Base-by-base conservation (phyloP, 768 basidiomycete species). In the Pseudohyphozyma bogoriensis region DNA sequence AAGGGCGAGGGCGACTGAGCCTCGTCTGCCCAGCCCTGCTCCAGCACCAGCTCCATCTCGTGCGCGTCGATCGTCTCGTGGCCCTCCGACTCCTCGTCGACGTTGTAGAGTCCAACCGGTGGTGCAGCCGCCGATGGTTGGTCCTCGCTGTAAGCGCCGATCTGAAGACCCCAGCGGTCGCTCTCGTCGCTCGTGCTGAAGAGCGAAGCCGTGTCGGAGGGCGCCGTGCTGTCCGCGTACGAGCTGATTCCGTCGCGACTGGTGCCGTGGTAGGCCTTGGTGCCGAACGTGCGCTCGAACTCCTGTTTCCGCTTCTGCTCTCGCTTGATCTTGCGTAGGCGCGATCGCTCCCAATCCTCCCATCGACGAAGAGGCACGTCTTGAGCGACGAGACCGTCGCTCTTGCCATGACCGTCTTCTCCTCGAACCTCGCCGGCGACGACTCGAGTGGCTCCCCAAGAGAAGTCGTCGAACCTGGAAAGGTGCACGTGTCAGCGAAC, bases 361-460 rank as follows among this genome's bases (percentile, higher is more conserved):
- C 95, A 99, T 52, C 93, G 81, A n/a, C 93, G 83, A 72, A 97
- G 76, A 0, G 95, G 90, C n/a, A 97, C 82, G 0, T 81, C 82
- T 45, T 78, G 74, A 8, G 80, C 82, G 29, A 79, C 79, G 22
- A 79, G 80, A 51, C 73, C 72, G 18, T 82, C 84, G 18, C 79
- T 80, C 7, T 22, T 28, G 24, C 82, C 87, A 69, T 96, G 92
- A 3, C 82, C 87, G 64, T 84, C 81, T 35, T 78, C 83, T 70
- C 88, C 88, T 13, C 73, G 78, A 50, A 45, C 31, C 75, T 97
- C 95, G 24, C 95, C 95, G 73, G 86, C 89, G 5, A 99, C 93
- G 77, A 91, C 91, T 89, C 92, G 84, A 24, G 95, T 99, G 76
- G 96, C 90, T 69, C 95, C 95, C 95, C 95, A 99, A 32, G 89